Evolutionary conservation across 75 land plant species (phyloP).

Genomic region (Cunninghamia lanceolata): DNA sequence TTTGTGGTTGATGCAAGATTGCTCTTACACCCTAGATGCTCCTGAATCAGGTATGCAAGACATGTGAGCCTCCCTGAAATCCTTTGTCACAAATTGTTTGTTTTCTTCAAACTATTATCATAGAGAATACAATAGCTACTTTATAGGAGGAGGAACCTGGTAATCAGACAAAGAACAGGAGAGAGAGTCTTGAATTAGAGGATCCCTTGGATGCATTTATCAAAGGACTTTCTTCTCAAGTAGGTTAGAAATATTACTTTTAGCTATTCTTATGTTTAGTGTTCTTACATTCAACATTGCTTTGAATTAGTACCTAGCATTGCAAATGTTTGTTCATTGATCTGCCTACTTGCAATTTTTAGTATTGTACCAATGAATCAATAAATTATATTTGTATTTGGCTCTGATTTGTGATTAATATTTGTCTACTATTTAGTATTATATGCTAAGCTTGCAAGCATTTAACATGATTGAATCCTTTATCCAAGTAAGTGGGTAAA

Average conservation of each 20-base stretch:
- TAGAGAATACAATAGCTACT: slow-evolving; percentile 54
- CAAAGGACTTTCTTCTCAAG: slow-evolving; percentile 75
- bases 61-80: too few relatives aligned
- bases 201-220: slow-evolving; percentile 95
- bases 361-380: background rate
- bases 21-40: too few relatives aligned
- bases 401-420: background rate
- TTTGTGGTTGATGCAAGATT: too few relatives aligned
- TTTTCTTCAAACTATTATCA: too few relatives aligned
- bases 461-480: background rate
- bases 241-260: slow-evolving; percentile 47
- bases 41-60: too few relatives aligned
- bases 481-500: background rate
- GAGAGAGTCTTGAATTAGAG: slow-evolving; percentile 28
- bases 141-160: slow-evolving; percentile 30
- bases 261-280: background rate
- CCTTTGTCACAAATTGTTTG: too few relatives aligned
- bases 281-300: background rate
- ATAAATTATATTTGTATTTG: background rate
- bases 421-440: background rate
- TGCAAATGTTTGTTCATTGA: background rate
- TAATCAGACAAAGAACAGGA: slow-evolving; percentile 15
- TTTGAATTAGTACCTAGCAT: background rate
- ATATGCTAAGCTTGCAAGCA: background rate
- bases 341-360: background rate